Conservation (phyloP, 805 yeast genomes). For the Sungouiella blattae region DNA sequence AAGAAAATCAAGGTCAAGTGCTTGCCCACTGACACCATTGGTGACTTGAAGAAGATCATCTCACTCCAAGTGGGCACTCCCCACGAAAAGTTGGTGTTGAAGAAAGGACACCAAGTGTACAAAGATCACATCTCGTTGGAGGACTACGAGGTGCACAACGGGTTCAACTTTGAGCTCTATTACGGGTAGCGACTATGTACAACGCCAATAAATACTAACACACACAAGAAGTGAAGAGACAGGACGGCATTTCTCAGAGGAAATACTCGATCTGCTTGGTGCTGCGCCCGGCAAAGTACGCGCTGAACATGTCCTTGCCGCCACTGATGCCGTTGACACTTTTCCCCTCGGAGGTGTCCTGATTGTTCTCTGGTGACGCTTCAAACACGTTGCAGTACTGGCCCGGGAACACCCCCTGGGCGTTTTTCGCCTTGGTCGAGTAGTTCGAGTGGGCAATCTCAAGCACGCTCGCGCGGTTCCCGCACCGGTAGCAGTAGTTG, state of each 20-base stretch:
- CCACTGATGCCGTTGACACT: conserved; percentile 33
- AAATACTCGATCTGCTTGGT: conserved; percentile 51
- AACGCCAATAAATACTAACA: background rate
- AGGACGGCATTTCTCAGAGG: conserved; percentile 21
- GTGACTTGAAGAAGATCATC: conserved; percentile 83
- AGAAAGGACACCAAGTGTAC: conserved; percentile 78
- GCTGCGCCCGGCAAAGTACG: conserved; percentile 24
- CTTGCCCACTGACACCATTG: conserved; percentile 77
- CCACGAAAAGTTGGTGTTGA: conserved; percentile 62
- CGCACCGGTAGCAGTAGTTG: conserved; percentile 94
- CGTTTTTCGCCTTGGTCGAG: conserved; percentile 14
- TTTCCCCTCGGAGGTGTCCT: conserved; percentile 44
- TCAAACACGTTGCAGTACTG: conserved; percentile 91
- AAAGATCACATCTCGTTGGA: conserved; percentile 89
- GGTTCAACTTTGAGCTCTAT: conserved; percentile 81
- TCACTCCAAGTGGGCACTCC: conserved; percentile 81
- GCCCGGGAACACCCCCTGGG: conserved; percentile 38
- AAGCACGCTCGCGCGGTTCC: conserved; percentile 94
- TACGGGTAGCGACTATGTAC: conserved; percentile 41
- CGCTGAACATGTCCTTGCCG: conserved; percentile 21
- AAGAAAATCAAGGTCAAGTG: conserved; percentile 88
- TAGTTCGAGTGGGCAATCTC: conserved; percentile 63
- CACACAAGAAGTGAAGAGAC: conserved; percentile 5
- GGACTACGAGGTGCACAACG: conserved; percentile 93
- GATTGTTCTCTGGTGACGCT: conserved; percentile 91